Evolutionary conservation across 805 yeast species (phyloP).

Genomic region (Schwanniomyces occidentalis): DNA sequence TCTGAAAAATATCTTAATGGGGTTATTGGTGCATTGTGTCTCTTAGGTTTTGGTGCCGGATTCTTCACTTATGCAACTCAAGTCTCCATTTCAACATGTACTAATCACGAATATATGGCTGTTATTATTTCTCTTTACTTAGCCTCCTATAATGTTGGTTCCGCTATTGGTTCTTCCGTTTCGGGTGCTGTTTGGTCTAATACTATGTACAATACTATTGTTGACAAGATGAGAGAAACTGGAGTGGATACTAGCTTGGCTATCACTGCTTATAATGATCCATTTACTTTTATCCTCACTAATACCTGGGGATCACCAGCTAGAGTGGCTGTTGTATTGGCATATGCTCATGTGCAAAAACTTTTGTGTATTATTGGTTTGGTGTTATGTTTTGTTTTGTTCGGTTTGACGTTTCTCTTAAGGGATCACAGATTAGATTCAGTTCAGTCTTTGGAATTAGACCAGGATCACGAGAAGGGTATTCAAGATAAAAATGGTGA

Average conservation of each 20-base stretch:
- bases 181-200: constrained; percentile 77
- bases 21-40: constrained; percentile 61
- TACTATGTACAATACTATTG: constrained; percentile 46
- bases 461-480: constrained; percentile 17
- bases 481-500: constrained; percentile 13
- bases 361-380: constrained; percentile 56
- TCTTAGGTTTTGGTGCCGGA: constrained; percentile 74
- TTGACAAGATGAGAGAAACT: constrained; percentile 24
- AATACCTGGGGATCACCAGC: constrained; percentile 66
- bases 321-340: constrained; percentile 54
- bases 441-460: constrained; percentile 12
- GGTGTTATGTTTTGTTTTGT: constrained; percentile 54
- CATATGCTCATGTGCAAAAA: constrained; percentile 62
- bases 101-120: constrained; percentile 66
- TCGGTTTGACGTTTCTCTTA: constrained; percentile 47
- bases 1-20: constrained; percentile 41
- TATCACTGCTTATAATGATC: constrained; percentile 36
- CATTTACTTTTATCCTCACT: constrained; percentile 47
- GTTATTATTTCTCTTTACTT: constrained; percentile 57
- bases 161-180: constrained; percentile 61
- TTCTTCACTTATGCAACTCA: constrained; percentile 67
- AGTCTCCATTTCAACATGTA: constrained; percentile 58
- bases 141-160: constrained; percentile 60
- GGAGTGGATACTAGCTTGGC: constrained; percentile 30
- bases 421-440: constrained; percentile 44